Evolutionary conservation across 2,329 filamentous ascomycete genomes (phyloP).

Genomic region (Stylonectria norvegica): DNA sequence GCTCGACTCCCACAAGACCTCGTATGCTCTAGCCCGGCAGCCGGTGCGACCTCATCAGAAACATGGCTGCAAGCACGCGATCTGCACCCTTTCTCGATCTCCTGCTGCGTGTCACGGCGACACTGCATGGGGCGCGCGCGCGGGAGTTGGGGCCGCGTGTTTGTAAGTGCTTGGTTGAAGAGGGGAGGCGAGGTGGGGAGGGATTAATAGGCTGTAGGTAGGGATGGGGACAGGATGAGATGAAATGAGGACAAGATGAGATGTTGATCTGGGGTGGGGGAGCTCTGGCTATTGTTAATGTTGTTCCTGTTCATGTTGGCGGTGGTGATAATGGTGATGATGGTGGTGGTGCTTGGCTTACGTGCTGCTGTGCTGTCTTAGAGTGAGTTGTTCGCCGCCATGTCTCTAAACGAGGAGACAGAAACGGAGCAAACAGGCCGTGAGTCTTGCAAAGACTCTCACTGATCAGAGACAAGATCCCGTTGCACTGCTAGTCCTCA

Average conservation of each 20-base stretch:
- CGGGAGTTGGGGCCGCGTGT: conserved; percentile 18
- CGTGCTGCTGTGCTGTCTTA: too few species aligned
- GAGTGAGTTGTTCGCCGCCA: too few species aligned
- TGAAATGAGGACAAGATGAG: not conserved
- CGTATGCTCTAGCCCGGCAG: conserved; percentile 20
- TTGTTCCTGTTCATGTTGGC: not conserved
- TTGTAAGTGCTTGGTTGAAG: conserved; percentile 21
- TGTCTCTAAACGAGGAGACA: too few species aligned
- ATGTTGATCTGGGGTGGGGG: not conserved
- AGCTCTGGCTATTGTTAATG: not conserved
- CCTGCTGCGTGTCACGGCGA: conserved; percentile 15
- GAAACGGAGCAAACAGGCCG: too few species aligned
- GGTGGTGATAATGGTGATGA: too few species aligned
- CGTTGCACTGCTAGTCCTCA: too few species aligned
- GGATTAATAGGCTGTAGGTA: not conserved
- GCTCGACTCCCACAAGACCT: too few species aligned
- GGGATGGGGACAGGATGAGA: not conserved
- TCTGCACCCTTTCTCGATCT: conserved; percentile 27
- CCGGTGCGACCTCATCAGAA: conserved; percentile 29
- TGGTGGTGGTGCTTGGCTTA: too few species aligned
- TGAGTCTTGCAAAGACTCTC: too few species aligned
- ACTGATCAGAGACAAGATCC: too few species aligned
- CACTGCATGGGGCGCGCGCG: conserved; percentile 1
- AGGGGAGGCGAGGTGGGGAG: not conserved
- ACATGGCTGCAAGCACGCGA: conserved; percentile 31